These are phyloP conservation scores for Penicillium dipodomyicola DNA, from an alignment of 495 filamentous ascomycete genomes.

Conservation along the genomic window DNA sequence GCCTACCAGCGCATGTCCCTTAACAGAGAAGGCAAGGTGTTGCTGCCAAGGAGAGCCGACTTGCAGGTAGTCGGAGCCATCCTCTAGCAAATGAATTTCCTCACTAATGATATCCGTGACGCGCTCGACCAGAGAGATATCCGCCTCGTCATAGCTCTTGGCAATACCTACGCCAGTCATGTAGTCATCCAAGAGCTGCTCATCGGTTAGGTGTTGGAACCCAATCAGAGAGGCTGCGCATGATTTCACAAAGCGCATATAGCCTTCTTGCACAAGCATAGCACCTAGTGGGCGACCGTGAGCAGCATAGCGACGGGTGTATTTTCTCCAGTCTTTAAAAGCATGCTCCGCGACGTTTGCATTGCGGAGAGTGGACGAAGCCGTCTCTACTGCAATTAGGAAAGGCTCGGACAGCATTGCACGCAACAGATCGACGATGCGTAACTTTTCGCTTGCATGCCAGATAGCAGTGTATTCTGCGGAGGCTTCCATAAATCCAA, in stretches of 20 bases:
- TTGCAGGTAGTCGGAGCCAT: slow-evolving; percentile 81
- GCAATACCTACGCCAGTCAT: slow-evolving; percentile 53
- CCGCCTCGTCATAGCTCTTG: slow-evolving; percentile 43
- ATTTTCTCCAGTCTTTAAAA: slow-evolving; percentile 76
- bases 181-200: slow-evolving; percentile 74
- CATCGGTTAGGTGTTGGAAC: slow-evolving; percentile 53
- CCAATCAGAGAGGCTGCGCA: slow-evolving; percentile 69
- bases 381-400: slow-evolving; percentile 77
- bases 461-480: slow-evolving; percentile 76
- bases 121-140: slow-evolving; percentile 56
- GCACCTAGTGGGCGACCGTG: slow-evolving; percentile 79
- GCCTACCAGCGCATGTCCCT: slow-evolving; percentile 73
- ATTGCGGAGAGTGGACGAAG: slow-evolving; percentile 80
- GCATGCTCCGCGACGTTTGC: slow-evolving; percentile 45
- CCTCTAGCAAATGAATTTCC: slow-evolving; percentile 82
- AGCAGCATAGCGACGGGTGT: slow-evolving; percentile 75
- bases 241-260: slow-evolving; percentile 79
- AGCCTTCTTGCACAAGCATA: slow-evolving; percentile 85
- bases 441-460: slow-evolving; percentile 65
- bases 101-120: slow-evolving; percentile 73
- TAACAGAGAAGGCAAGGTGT: slow-evolving; percentile 78
- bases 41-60: slow-evolving; percentile 86
- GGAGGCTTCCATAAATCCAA: slow-evolving; percentile 83
- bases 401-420: slow-evolving; percentile 77
- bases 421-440: slow-evolving; percentile 65